Conservation (phyloP, 2,329 filamentous ascomycete genomes). For the Botrytis paeoniae region DNA sequence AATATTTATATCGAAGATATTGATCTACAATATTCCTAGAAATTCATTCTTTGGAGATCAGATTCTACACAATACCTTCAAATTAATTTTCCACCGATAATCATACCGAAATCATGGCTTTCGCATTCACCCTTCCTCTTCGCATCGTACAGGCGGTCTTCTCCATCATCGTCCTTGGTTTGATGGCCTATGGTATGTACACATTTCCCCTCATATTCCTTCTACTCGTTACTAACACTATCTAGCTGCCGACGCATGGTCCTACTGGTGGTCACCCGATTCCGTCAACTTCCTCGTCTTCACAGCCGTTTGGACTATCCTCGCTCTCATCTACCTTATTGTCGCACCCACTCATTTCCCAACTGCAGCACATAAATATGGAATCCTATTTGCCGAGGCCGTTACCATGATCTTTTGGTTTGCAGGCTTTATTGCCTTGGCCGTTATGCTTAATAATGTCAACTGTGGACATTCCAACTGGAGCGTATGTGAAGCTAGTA, state of each 20-base stretch:
- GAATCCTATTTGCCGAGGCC: conserved; percentile 64
- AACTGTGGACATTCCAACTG: conserved; percentile 47
- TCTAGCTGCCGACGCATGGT: conserved; percentile 53
- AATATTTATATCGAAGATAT: background rate
- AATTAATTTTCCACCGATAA: background rate
- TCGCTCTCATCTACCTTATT: conserved; percentile 68
- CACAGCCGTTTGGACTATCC: conserved; percentile 70
- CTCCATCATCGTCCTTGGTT: conserved; percentile 69
- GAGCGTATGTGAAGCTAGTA: conserved; percentile 28
- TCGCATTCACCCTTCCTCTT: conserved; percentile 51
- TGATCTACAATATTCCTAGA: background rate
- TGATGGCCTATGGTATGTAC: conserved; percentile 66
- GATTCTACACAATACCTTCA: background rate
- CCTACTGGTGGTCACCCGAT: conserved; percentile 48
- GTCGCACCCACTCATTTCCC: conserved; percentile 63
- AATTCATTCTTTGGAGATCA: background rate
- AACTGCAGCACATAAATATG: conserved; percentile 59
- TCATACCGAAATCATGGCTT: conserved; percentile 42
- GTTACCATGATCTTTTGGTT: conserved; percentile 89
- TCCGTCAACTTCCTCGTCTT: conserved; percentile 78
- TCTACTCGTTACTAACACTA: conserved; percentile 4
- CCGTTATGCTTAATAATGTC: conserved; percentile 58
- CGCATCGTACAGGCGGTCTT: conserved; percentile 67
- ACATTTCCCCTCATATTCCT: background rate
- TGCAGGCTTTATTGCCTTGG: conserved; percentile 75